Evolutionary conservation across 2,329 filamentous ascomycete species (phyloP).

Genomic region (Hawksworthiomyces lignivorus): DNA sequence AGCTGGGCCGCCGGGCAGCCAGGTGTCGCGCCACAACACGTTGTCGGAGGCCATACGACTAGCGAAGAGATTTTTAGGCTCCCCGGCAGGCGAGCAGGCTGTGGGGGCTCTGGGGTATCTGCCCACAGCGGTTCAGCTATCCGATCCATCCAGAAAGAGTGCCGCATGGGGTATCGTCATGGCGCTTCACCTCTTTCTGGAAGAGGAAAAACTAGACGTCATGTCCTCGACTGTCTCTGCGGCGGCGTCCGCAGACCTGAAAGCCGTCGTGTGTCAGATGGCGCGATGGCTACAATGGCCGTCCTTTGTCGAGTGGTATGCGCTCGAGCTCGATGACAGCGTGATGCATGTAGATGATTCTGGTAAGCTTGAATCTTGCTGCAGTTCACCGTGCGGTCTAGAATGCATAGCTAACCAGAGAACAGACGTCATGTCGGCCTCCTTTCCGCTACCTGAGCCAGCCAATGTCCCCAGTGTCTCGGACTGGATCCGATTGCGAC

Average conservation of each 20-base stretch:
- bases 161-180: conserved; percentile 62
- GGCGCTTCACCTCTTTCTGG: conserved; percentile 75
- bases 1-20: no score
- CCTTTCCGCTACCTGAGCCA: conserved; percentile 21
- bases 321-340: conserved; percentile 45
- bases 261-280: conserved; percentile 73
- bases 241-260: conserved; percentile 44
- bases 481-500: conserved; percentile 44
- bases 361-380: conserved; percentile 24
- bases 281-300: conserved; percentile 73
- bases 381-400: no score
- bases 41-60: conserved; percentile 46
- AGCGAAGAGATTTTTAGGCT: conserved; percentile 58
- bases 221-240: conserved; percentile 37
- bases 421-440: neutral
- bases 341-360: conserved; percentile 30
- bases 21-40: no score
- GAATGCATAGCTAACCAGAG: no score
- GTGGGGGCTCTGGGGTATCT: conserved; percentile 52
- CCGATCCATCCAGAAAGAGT: conserved; percentile 49
- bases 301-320: conserved; percentile 40
- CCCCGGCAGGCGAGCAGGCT: conserved; percentile 47
- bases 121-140: conserved; percentile 49
- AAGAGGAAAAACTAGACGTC: conserved; percentile 79
- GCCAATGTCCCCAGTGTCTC: conserved; percentile 30